A percentile compares a stretch with the other conserved stretches of the same genome.
Evolutionary conservation across 768 basidiomycete species (phyloP).

Genomic region (Russula olivacea): DNA sequence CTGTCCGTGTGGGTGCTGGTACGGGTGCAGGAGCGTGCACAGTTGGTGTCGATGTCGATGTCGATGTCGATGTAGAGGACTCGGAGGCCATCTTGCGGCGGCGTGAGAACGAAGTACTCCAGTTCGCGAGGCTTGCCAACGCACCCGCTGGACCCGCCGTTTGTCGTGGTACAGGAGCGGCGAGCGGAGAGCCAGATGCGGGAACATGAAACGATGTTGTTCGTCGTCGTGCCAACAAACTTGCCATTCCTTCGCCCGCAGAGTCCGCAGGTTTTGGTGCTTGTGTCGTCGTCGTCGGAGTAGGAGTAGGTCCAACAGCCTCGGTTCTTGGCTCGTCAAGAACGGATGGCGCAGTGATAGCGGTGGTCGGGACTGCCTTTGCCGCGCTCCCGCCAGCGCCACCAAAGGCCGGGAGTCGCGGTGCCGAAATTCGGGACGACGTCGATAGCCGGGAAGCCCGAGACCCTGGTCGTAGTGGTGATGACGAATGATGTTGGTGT

Average conservation of each 20-base stretch:
- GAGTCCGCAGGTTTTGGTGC: constrained; percentile 57
- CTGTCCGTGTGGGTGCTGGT: background rate
- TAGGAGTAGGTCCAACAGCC: background rate
- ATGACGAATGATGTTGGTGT: constrained; percentile 7
- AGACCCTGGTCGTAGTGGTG: constrained; percentile 63
- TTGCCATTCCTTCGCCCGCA: constrained; percentile 55
- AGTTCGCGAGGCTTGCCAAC: constrained; percentile 32
- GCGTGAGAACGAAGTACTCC: constrained; percentile 22
- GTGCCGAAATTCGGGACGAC: constrained; percentile 61
- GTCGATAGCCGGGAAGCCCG: constrained; percentile 64
- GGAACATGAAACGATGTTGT: constrained; percentile 57
- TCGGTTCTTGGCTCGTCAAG: constrained; percentile 12
- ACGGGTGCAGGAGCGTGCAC: no score
- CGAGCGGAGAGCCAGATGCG: constrained; percentile 28
- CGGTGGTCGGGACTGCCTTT: constrained; percentile 47
- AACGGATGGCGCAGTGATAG: constrained; percentile 39
- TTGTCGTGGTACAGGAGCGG: constrained; percentile 30
- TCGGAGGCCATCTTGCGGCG: constrained; percentile 13
- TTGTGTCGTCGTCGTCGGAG: constrained; percentile 1
- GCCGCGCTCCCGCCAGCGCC: constrained; percentile 59
- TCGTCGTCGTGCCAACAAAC: constrained; percentile 40
- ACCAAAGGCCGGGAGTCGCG: constrained; percentile 56
- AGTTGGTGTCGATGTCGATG: background rate
- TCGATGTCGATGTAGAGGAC: background rate
- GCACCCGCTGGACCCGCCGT: constrained; percentile 21